Evolutionary conservation across 1,284 basidiomycete genomes (phyloP), one percentile per base, ranked within the genome.

Genomic region (Pyrrhoderma noxium): DNA sequence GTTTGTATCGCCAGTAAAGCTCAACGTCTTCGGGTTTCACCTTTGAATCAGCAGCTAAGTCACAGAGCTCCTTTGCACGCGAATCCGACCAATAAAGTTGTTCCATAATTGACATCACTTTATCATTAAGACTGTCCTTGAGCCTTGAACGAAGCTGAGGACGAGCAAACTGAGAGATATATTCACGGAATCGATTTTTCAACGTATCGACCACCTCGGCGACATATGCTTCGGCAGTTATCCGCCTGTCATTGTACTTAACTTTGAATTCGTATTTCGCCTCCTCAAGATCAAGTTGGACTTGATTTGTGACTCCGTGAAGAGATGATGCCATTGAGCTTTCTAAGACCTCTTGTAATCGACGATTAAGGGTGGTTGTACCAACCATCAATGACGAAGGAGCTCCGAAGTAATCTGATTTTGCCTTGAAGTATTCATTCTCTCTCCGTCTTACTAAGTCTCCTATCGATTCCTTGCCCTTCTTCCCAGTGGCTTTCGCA

Each of bases 211-310:
- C 86, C 2, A 93, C 93, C 69, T 99, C 96, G 14, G 95, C 94
- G 46, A 98, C 92, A 64, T 99, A 99, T 2, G 90, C 93, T 67
- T 99, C 96, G 9, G 96, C 85, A 0, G 90, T 89, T 59, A 98
- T 90, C 22, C 89, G 80, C 18, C 93, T 82, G 68, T 99, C 96
- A 65, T 99, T 99, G 75, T 99, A 99, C 67, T 98, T 93, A 0
- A 99, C 94, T 69, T 99, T 99, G 80, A 99, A 99, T 67, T 98
- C 94, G 67, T 99, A 99, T 23, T 84, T 85, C 1, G 95, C 86
- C 62, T 98, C 95, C 67, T 99, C 95, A 11, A 98, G 78, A 67
- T 99, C 96, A 34, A 96, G 80, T 62, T 96, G 93, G 3, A 99
- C 95, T 1, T 92, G 91, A 64, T 97, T 97, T 48, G 92, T 91